Percentiles rank a stretch among this genome's conserved stretches.
Evolutionary conservation across 805 yeast genomes (phyloP).

Genomic region (Candida ponderosae): DNA sequence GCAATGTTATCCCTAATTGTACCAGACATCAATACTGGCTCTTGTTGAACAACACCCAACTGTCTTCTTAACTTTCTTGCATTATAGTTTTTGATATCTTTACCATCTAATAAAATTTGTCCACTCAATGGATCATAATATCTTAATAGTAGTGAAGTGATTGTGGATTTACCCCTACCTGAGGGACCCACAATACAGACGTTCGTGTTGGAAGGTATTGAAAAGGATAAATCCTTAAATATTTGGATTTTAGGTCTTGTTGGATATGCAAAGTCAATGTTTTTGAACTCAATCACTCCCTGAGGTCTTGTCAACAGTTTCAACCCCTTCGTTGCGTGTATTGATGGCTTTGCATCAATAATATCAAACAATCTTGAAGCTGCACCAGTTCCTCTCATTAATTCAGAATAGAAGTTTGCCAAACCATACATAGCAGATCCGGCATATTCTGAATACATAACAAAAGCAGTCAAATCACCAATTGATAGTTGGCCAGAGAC

Average conservation of each 20-base stretch:
- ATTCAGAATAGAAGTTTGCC: conserved; percentile 89
- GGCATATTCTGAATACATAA: conserved; percentile 93
- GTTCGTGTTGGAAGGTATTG: conserved; percentile 45
- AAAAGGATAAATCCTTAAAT: conserved; percentile 40
- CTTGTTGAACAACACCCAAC: conserved; percentile 73
- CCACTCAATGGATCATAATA: conserved; percentile 45
- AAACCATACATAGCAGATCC: conserved; percentile 86
- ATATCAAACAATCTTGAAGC: conserved; percentile 88
- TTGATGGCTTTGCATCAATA: conserved; percentile 66
- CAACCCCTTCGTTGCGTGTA: conserved; percentile 57
- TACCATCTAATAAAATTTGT: conserved; percentile 38
- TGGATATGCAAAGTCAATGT: conserved; percentile 78
- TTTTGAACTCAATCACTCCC: conserved; percentile 47
- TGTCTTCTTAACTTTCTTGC: conserved; percentile 45
- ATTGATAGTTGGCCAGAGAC: conserved; percentile 65
- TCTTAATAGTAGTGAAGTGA: conserved; percentile 50
- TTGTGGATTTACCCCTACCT: conserved; percentile 88
- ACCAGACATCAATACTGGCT: conserved; percentile 72
- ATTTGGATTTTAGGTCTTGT: conserved; percentile 66
- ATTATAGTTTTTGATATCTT: conserved; percentile 41
- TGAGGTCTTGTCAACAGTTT: conserved; percentile 31
- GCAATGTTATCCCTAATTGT: conserved; percentile 69
- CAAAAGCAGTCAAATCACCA: conserved; percentile 89
- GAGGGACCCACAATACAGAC: conserved; percentile 81
- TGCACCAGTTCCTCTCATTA: conserved; percentile 98